phyloP scores from a whole-genome alignment of 495 filamentous ascomycete species.

The Penicillium soppii region DNA sequence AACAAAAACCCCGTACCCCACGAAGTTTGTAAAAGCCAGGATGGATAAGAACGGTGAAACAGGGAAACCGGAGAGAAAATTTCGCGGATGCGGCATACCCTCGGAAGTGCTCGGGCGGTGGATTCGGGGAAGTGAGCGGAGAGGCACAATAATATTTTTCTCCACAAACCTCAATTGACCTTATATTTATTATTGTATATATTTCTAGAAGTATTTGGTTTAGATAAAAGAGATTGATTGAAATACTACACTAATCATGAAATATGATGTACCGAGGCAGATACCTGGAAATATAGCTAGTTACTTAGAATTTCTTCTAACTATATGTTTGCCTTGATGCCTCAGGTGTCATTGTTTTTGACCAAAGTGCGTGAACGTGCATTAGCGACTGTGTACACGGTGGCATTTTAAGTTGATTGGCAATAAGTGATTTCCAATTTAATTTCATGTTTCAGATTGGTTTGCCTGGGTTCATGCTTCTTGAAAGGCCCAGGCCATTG shows the following conservation, averaged over 20 bases:
- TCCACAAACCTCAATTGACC: conserved; percentile 17
- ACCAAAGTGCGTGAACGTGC: not conserved
- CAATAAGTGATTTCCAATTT: no score
- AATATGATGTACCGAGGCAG: no score
- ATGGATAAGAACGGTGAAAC: conserved; percentile 19
- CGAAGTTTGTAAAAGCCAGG: conserved; percentile 30
- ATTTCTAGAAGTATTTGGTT: no score
- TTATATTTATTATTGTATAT: no score
- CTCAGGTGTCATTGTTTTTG: conserved; percentile 12
- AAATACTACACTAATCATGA: no score
- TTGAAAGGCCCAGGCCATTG: not conserved
- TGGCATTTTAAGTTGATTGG: not conserved
- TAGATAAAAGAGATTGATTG: no score
- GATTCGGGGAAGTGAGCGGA: conserved; percentile 30
- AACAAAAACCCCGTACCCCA: conserved; percentile 39
- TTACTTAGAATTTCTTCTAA: no score
- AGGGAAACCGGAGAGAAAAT: conserved; percentile 43
- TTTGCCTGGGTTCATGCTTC: not conserved
- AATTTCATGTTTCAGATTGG: not conserved
- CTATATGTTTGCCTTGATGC: not conserved
- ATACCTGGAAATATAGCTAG: no score
- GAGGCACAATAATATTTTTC: conserved; percentile 15
- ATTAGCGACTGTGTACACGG: conserved; percentile 1
- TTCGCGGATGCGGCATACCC: conserved; percentile 44
- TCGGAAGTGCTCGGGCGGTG: conserved; percentile 49